Conservation (phyloP, 169 alveolate genomes). For the Neospora caninum region DNA sequence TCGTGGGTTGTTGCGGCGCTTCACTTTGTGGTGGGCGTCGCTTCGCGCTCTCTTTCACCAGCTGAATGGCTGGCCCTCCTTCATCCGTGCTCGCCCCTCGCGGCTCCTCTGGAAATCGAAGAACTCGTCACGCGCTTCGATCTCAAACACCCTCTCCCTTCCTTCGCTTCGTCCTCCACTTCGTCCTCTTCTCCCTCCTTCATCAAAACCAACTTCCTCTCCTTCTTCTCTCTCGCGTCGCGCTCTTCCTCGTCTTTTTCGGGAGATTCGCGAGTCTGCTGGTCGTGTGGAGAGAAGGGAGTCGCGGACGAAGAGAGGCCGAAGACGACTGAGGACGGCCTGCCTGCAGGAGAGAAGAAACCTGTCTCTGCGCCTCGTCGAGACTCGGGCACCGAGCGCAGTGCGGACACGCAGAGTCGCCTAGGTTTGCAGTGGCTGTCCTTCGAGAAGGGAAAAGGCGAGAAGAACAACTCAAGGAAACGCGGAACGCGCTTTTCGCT, state of each 20-base stretch:
- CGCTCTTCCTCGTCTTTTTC: not conserved
- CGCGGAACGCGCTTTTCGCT: too few relatives aligned
- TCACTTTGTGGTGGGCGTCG: constrained; percentile 11
- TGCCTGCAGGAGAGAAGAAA: not conserved
- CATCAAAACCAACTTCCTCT: constrained; percentile 1
- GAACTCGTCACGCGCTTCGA: constrained; percentile 3
- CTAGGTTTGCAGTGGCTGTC: too few relatives aligned
- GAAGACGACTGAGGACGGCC: not conserved
- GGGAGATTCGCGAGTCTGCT: not conserved
- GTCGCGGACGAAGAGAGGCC: not conserved
- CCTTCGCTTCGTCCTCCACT: not conserved
- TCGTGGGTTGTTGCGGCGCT: constrained; percentile 20
- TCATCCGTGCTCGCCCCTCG: not conserved
- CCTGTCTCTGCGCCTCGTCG: too few relatives aligned
- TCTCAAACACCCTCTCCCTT: not conserved
- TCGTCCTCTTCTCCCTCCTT: not conserved
- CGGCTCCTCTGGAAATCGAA: not conserved
- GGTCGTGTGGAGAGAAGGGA: not conserved
- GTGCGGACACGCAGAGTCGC: too few relatives aligned
- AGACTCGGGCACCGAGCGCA: too few relatives aligned
- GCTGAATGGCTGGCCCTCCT: constrained; percentile 48
- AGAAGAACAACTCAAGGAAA: too few relatives aligned
- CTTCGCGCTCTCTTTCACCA: constrained; percentile 38
- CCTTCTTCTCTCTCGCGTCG: not conserved
- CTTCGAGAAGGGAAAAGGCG: too few relatives aligned